Conservation (phyloP, 2,329 filamentous ascomycete species). For the Ceratocystis albifundus region DNA sequence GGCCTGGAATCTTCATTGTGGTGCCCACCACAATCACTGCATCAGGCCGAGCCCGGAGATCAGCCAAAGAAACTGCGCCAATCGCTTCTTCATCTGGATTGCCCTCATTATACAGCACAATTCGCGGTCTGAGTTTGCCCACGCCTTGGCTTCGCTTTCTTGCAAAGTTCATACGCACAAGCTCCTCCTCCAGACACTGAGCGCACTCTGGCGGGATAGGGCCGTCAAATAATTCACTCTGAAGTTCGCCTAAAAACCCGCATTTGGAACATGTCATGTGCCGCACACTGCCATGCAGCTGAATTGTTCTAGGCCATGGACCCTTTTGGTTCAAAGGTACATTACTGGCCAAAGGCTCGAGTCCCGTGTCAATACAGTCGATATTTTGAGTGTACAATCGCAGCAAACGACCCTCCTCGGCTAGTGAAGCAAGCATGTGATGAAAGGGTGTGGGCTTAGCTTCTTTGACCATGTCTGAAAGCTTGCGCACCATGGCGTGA, state of each 20-base stretch:
- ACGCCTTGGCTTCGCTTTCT: slow-evolving; percentile 91
- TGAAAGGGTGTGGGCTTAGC: slow-evolving; percentile 83
- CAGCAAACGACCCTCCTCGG: slow-evolving; percentile 73
- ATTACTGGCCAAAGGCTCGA: slow-evolving; percentile 66
- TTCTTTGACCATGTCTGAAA: slow-evolving; percentile 64
- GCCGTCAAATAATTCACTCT: slow-evolving; percentile 69
- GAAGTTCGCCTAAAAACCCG: slow-evolving; percentile 60
- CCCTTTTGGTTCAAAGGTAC: slow-evolving; percentile 73
- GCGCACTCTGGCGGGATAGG: slow-evolving; percentile 71
- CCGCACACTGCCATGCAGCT: slow-evolving; percentile 83
- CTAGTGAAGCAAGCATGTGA: slow-evolving; percentile 80
- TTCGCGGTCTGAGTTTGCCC: slow-evolving; percentile 76
- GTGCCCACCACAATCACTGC: slow-evolving; percentile 92
- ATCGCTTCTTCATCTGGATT: slow-evolving; percentile 96
- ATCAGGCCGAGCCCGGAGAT: slow-evolving; percentile 75
- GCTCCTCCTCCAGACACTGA: slow-evolving; percentile 62
- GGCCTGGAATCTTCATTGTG: slow-evolving; percentile 87
- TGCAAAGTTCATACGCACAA: slow-evolving; percentile 59
- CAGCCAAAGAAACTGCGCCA: slow-evolving; percentile 75
- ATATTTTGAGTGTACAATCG: slow-evolving; percentile 96
- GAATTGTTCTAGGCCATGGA: slow-evolving; percentile 86
- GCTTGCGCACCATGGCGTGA: slow-evolving; percentile 87
- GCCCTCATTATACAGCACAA: slow-evolving; percentile 94
- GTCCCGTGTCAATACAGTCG: slow-evolving; percentile 79
- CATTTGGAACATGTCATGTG: slow-evolving; percentile 98